These are phyloP conservation scores for Roridomyces roridus DNA, from an alignment of 768 basidiomycete genomes.

Conservation along the genomic window DNA sequence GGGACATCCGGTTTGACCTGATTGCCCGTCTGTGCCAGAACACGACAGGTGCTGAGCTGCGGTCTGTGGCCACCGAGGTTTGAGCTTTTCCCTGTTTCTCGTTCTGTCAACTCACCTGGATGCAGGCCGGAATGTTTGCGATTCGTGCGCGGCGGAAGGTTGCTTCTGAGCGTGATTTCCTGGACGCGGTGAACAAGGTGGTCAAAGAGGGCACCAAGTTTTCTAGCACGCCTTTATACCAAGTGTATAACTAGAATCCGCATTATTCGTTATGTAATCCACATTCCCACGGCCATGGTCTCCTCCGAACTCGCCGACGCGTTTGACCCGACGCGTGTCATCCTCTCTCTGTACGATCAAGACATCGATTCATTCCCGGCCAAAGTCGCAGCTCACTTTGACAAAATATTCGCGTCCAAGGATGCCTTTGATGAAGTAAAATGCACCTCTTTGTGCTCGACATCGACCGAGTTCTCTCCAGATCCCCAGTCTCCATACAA, in stretches of 20 bases:
- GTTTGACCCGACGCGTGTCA: conserved; percentile 53
- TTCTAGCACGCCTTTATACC: conserved; percentile 94
- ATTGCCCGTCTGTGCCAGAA: conserved; percentile 97
- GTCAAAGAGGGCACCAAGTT: conserved; percentile 98
- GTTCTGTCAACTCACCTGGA: neutral
- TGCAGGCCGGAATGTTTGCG: conserved; percentile 99
- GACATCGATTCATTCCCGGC: conserved; percentile 45
- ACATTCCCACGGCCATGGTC: conserved; percentile 47
- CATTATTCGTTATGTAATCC: too few relatives aligned
- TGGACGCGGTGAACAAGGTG: conserved; percentile 98
- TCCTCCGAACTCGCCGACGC: conserved; percentile 55
- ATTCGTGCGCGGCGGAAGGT: conserved; percentile 97
- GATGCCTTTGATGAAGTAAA: conserved; percentile 49
- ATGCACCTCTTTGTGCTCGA: neutral
- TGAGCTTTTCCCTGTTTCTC: conserved; percentile 21
- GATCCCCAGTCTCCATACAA: conserved; percentile 63
- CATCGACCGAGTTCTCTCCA: conserved; percentile 30
- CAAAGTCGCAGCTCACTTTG: conserved; percentile 54
- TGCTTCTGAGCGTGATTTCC: conserved; percentile 95
- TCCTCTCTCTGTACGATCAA: conserved; percentile 54
- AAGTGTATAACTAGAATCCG: conserved; percentile 95
- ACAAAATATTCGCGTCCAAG: conserved; percentile 42
- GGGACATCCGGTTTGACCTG: conserved; percentile 96
- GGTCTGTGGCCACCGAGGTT: conserved; percentile 96
- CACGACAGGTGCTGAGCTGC: conserved; percentile 97